Evolutionary conservation across 352 stramenopile species (phyloP).

Genomic region (Phytophthora hibernalis): DNA sequence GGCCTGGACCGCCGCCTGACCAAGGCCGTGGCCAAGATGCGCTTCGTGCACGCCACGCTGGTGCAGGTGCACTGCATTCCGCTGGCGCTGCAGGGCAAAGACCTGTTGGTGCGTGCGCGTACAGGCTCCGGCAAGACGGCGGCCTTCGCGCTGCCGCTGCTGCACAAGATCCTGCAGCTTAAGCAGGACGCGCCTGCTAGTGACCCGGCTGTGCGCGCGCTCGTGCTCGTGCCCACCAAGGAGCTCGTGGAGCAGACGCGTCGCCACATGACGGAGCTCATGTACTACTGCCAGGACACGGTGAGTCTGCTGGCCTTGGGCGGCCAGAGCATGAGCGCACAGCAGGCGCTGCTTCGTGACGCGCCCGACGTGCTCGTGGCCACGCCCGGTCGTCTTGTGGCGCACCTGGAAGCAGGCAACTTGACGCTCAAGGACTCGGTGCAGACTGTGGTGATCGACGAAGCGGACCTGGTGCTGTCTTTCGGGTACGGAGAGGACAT

Average conservation of each 20-base stretch:
- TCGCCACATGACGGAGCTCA: conserved; percentile 92
- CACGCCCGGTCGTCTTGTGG: conserved; percentile 95
- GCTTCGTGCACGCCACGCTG: conserved; percentile 94
- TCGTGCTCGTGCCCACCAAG: conserved; percentile 97
- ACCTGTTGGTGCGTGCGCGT: conserved; percentile 92
- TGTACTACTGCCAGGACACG: conserved; percentile 97
- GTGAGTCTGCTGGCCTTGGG: conserved; percentile 93
- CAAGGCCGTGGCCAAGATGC: conserved; percentile 94
- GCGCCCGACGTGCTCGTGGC: conserved; percentile 94
- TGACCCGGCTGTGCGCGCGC: conserved; percentile 68
- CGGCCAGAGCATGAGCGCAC: conserved; percentile 90
- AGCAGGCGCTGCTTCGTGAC: conserved; percentile 88
- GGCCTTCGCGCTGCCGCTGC: conserved; percentile 92
- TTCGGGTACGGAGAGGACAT: conserved; percentile 96
- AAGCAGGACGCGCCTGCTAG: conserved; percentile 64
- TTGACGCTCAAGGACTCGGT: conserved; percentile 91
- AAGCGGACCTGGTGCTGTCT: conserved; percentile 98
- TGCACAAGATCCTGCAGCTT: conserved; percentile 92
- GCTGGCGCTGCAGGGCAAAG: conserved; percentile 92
- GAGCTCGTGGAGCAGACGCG: conserved; percentile 97
- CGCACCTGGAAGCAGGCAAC: conserved; percentile 83
- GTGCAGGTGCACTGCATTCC: conserved; percentile 96
- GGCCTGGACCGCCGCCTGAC: conserved; percentile 92
- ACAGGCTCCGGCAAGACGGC: conserved; percentile 96
- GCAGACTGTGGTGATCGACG: conserved; percentile 98